These are phyloP conservation scores for Talaromyces borbonicus DNA, from an alignment of 495 filamentous ascomycete genomes.

Conservation along the genomic window DNA sequence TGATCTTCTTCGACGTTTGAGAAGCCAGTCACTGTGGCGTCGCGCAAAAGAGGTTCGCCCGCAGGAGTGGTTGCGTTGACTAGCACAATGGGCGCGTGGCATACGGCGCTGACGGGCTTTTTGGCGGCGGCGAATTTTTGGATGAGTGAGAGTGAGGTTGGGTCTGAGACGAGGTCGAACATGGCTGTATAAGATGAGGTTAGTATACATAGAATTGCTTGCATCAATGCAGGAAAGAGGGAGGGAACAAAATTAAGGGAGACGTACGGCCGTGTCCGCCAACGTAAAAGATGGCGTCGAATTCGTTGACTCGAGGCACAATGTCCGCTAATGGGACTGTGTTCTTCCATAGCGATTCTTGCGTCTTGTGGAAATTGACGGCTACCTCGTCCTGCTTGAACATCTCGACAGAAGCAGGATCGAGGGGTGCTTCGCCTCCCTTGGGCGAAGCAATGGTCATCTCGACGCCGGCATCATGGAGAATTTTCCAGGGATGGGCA, in stretches of 20 bases:
- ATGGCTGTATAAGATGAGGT: no score
- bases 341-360: constrained; percentile 51
- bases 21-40: constrained; percentile 55
- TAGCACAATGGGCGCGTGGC: constrained; percentile 58
- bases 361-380: constrained; percentile 39
- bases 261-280: constrained; percentile 66
- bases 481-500: constrained; percentile 56
- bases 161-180: constrained; percentile 53
- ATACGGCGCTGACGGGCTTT: constrained; percentile 57
- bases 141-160: constrained; percentile 44
- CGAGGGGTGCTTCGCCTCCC: constrained; percentile 59
- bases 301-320: constrained; percentile 44
- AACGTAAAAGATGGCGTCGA: constrained; percentile 62
- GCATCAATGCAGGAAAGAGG: neutral
- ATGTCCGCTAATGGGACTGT: constrained; percentile 45
- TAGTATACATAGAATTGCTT: no score
- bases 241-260: no score
- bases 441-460: constrained; percentile 56
- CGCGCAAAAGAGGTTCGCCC: constrained; percentile 43
- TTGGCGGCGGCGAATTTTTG: constrained; percentile 49
- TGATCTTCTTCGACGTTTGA: constrained; percentile 57
- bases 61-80: constrained; percentile 42
- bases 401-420: constrained; percentile 51
- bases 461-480: constrained; percentile 38
- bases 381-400: constrained; percentile 46